Conservation (phyloP, 345 rosid genomes). For the Salix caprea region DNA sequence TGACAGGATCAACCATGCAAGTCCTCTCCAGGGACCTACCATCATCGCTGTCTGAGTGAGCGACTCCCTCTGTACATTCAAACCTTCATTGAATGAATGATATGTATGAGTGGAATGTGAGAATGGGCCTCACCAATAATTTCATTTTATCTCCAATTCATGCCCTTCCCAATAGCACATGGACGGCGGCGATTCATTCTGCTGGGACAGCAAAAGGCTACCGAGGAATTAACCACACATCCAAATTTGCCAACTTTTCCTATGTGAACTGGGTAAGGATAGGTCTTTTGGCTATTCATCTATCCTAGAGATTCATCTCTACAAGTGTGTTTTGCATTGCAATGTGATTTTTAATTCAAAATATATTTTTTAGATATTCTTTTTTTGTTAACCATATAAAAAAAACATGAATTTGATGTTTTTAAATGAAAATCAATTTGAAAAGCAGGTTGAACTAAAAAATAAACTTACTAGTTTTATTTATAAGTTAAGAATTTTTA, state of each 20-base stretch:
- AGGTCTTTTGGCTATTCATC: neutral
- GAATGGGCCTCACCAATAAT: conserved; percentile 24
- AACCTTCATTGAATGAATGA: conserved; percentile 12
- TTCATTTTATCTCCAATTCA: conserved; percentile 1
- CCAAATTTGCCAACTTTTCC: neutral
- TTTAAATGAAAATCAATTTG: too few species aligned
- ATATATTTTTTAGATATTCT: too few species aligned
- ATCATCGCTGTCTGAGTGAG: conserved; percentile 10
- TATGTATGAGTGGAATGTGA: neutral
- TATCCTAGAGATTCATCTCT: too few species aligned
- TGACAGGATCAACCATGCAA: neutral
- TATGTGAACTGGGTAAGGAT: neutral
- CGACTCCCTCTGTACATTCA: conserved; percentile 11
- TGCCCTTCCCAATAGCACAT: conserved; percentile 18
- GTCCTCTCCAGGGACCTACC: conserved; percentile 16
- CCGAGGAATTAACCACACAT: neutral
- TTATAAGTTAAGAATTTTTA: too few species aligned
- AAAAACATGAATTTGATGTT: too few species aligned
- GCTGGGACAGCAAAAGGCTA: conserved; percentile 5
- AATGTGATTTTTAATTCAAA: too few species aligned
- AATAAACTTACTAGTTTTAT: too few species aligned
- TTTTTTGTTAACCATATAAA: too few species aligned
- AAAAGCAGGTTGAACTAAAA: too few species aligned
- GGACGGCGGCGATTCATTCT: conserved; percentile 10
- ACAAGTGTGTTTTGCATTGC: too few species aligned